Percentiles rank a stretch among this genome's conserved stretches.
These are phyloP conservation scores for Ophiostoma sp. DNA, from an alignment of 2,329 filamentous ascomycete genomes.

Conservation along the genomic window DNA sequence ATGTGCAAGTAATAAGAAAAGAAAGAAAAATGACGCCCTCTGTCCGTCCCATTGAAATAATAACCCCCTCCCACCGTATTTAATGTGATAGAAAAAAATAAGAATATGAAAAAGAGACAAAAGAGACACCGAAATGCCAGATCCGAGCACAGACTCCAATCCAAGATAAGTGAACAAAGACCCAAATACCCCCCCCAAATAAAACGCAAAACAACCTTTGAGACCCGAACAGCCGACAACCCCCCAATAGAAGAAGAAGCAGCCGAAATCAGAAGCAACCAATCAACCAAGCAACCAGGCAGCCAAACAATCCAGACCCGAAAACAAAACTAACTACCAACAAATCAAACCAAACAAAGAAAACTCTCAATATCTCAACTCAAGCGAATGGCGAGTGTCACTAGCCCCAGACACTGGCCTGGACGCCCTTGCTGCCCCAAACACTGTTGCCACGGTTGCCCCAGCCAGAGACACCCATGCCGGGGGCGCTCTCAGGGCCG, in stretches of 20 bases:
- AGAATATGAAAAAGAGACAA: background rate
- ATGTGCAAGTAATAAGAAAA: background rate
- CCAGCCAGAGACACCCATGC: constrained; percentile 56
- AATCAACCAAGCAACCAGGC: background rate
- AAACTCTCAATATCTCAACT: background rate
- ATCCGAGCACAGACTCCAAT: constrained; percentile 13
- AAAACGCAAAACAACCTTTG: background rate
- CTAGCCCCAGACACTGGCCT: constrained; percentile 92
- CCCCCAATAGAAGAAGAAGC: background rate
- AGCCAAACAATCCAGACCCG: background rate
- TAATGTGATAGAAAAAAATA: background rate
- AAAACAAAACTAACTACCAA: background rate
- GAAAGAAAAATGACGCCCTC: constrained; percentile 1
- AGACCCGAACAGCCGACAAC: background rate
- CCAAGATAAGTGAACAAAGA: constrained; percentile 6
- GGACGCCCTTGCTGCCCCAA: constrained; percentile 82
- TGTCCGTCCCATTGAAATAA: background rate
- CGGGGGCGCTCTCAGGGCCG: constrained; percentile 36
- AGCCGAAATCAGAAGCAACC: background rate
- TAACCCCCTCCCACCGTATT: background rate
- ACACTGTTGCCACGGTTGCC: constrained; percentile 67
- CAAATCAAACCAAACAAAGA: background rate
- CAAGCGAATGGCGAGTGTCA: background rate
- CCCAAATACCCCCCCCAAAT: background rate
- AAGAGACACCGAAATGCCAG: constrained; percentile 10